Conservation (phyloP, 768 basidiomycete genomes). For the Ephemerocybe angulata region DNA sequence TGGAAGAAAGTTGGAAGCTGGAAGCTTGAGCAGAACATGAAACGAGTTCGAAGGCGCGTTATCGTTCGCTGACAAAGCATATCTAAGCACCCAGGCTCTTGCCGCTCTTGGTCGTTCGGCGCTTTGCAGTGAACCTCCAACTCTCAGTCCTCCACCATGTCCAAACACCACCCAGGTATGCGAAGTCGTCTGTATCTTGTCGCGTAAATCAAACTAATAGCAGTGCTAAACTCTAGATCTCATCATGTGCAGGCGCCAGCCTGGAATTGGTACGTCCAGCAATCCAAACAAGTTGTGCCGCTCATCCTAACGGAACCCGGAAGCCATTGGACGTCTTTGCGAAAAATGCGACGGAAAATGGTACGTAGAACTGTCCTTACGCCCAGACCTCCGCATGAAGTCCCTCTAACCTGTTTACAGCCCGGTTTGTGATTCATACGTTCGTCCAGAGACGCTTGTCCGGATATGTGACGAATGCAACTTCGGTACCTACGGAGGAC, state of each 20-base stretch:
- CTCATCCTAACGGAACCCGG: conserved; percentile 10
- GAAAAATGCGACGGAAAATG: conserved; percentile 99
- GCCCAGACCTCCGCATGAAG: neutral
- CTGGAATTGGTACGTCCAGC: conserved; percentile 76
- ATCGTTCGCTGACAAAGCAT: no score
- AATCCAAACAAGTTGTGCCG: neutral
- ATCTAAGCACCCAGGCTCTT: no score
- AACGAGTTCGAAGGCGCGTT: no score
- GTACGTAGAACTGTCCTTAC: conserved; percentile 45
- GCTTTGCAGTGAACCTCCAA: neutral
- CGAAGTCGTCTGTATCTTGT: conserved; percentile 5
- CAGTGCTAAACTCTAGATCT: conserved; percentile 57
- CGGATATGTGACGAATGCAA: conserved; percentile 99
- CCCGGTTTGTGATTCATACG: conserved; percentile 98
- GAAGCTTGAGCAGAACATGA: no score
- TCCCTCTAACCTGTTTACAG: conserved; percentile 36
- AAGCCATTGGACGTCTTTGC: conserved; percentile 96
- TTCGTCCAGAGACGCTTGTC: conserved; percentile 95
- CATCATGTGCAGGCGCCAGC: conserved; percentile 97
- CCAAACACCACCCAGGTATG: conserved; percentile 87
- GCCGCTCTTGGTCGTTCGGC: no score
- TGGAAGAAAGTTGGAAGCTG: no score
- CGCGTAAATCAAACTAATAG: conserved; percentile 2
- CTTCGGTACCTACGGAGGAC: conserved; percentile 95
- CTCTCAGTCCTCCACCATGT: conserved; percentile 46